Percentiles rank a stretch among this genome's conserved stretches.
Conservation (phyloP, 1,284 basidiomycete species). For the Ustilago esculenta region DNA sequence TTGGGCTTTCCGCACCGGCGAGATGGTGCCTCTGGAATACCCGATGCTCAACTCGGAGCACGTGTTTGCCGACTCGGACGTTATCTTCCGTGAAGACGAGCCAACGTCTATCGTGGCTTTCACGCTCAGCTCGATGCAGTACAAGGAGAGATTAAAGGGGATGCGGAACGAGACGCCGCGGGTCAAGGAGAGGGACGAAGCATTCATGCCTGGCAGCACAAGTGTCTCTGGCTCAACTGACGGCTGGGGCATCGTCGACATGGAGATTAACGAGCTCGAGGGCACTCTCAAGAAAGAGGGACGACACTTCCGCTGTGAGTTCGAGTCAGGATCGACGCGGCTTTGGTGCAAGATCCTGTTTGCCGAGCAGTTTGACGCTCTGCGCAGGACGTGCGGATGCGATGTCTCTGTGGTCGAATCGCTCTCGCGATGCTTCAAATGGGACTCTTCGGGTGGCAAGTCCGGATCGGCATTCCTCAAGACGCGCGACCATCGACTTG, state of each 20-base stretch:
- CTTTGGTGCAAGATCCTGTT: slow-evolving; percentile 92
- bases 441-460: slow-evolving; percentile 95
- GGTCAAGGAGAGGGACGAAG: slow-evolving; percentile 34
- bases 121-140: slow-evolving; percentile 87
- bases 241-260: slow-evolving; percentile 43
- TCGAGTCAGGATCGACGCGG: slow-evolving; percentile 78
- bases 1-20: slow-evolving; percentile 70
- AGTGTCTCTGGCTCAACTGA: slow-evolving; percentile 62
- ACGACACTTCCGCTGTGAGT: slow-evolving; percentile 65
- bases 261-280: slow-evolving; percentile 47
- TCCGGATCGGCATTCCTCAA: slow-evolving; percentile 96
- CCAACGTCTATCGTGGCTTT: slow-evolving; percentile 98
- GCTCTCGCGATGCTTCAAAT: slow-evolving; percentile 91
- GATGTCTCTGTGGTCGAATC: slow-evolving; percentile 93
- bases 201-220: slow-evolving; percentile 73
- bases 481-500: slow-evolving; percentile 89
- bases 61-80: slow-evolving; percentile 89
- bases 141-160: slow-evolving; percentile 68
- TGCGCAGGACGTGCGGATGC: slow-evolving; percentile 90
- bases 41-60: slow-evolving; percentile 69
- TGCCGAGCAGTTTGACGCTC: slow-evolving; percentile 94
- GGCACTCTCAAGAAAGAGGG: slow-evolving; percentile 58
- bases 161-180: slow-evolving; percentile 41
- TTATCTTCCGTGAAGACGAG: slow-evolving; percentile 93
- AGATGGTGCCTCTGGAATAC: slow-evolving; percentile 71